Conservation (phyloP, 441 rosid species). For the Geranium incanum region DNA sequence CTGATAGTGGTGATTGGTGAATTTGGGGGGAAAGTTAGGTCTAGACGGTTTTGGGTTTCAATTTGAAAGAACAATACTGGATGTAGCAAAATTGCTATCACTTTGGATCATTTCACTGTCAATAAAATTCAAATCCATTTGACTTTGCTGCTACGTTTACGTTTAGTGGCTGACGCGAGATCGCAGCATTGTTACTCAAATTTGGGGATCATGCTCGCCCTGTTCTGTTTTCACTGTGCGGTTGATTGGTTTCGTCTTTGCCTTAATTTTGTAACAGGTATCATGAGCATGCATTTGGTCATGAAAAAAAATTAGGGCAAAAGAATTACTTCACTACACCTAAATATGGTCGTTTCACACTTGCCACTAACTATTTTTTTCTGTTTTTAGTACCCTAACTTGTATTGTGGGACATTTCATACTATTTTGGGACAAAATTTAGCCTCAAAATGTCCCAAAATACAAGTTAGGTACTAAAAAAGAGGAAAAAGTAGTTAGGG, state of each 20-base stretch:
- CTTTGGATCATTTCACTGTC: background rate
- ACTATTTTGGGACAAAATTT: too few relatives aligned
- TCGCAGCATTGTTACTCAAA: background rate
- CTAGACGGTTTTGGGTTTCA: background rate
- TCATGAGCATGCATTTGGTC: background rate
- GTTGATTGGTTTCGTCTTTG: background rate
- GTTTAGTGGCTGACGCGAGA: background rate
- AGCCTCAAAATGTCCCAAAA: too few relatives aligned
- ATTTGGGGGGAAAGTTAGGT: background rate
- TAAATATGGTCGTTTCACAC: too few relatives aligned
- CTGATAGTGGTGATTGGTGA: background rate
- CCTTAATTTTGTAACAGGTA: background rate
- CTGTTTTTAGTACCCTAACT: too few relatives aligned
- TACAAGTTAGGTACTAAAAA: too few relatives aligned
- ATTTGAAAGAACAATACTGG: background rate
- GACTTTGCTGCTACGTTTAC: too few relatives aligned
- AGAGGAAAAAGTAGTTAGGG: too few relatives aligned
- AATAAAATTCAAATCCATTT: background rate
- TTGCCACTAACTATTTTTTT: too few relatives aligned
- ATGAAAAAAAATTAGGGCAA: too few relatives aligned
- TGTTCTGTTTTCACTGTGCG: too few relatives aligned
- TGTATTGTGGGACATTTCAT: too few relatives aligned
- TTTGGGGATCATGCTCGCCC: background rate
- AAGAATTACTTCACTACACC: too few relatives aligned
- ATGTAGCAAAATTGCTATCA: background rate